Conservation (phyloP, 345 rosid species). For the Rhodamnia rubescens region DNA sequence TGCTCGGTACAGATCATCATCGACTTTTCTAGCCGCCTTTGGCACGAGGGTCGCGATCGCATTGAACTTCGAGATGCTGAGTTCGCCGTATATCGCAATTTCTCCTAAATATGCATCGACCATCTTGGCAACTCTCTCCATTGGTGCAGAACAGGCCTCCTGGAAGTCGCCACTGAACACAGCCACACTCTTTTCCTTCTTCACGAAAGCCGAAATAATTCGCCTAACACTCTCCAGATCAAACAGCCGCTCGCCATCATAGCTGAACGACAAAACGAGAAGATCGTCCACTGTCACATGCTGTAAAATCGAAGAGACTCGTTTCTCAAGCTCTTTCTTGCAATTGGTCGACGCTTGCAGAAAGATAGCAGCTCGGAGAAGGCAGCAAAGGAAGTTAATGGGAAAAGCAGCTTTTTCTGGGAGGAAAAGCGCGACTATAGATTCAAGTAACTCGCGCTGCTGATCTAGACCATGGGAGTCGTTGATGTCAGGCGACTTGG, state of each 20-base stretch:
- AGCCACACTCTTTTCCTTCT: constrained; percentile 70
- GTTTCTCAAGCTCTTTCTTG: constrained; percentile 75
- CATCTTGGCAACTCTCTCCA: constrained; percentile 57
- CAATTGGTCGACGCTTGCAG: constrained; percentile 41
- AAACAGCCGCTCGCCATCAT: constrained; percentile 65
- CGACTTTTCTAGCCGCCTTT: constrained; percentile 53
- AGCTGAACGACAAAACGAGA: constrained; percentile 55
- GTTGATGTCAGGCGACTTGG: constrained; percentile 14
- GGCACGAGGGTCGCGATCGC: constrained; percentile 70
- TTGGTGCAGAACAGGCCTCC: constrained; percentile 31
- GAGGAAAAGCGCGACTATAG: constrained; percentile 56
- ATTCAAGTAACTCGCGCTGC: constrained; percentile 53
- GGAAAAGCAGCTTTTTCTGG: constrained; percentile 60
- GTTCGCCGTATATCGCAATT: constrained; percentile 47
- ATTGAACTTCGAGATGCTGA: constrained; percentile 71
- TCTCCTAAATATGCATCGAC: constrained; percentile 71
- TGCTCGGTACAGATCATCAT: constrained; percentile 84
- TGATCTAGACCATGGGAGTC: constrained; percentile 22
- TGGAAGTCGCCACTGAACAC: constrained; percentile 55
- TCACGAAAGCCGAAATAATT: constrained; percentile 53
- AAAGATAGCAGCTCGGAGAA: constrained; percentile 67
- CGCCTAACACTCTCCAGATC: constrained; percentile 75
- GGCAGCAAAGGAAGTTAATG: constrained; percentile 67
- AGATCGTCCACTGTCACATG: constrained; percentile 73
- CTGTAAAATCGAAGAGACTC: constrained; percentile 50